Conservation (phyloP, 2,329 filamentous ascomycete species). For the Fusarium succisae region DNA sequence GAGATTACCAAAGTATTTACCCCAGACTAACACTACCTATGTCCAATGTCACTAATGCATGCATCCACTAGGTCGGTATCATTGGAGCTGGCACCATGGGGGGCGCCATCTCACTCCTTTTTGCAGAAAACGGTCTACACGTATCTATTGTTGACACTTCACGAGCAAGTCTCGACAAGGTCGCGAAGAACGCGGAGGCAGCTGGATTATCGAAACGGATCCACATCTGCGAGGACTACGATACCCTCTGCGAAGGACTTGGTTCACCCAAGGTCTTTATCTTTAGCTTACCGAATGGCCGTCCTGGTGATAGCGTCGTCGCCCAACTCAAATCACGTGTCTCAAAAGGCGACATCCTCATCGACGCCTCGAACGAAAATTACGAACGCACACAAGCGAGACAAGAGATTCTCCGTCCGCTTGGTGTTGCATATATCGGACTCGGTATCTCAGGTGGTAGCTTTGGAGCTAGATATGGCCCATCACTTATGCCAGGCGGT, state of each 20-base stretch:
- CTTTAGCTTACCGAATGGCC: conserved; percentile 31
- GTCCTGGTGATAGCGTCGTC: conserved; percentile 11
- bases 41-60: background rate
- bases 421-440: conserved; percentile 72
- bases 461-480: conserved; percentile 71
- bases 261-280: conserved; percentile 25
- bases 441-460: conserved; percentile 76
- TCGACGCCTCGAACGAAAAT: conserved; percentile 76
- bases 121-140: conserved; percentile 9
- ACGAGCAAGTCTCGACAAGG: conserved; percentile 3
- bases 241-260: conserved; percentile 19
- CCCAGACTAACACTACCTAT: background rate
- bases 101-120: conserved; percentile 6
- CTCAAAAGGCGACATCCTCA: conserved; percentile 69
- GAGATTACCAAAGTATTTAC: conserved; percentile 10
- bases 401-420: conserved; percentile 64
- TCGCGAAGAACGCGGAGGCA: background rate
- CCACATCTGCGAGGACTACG: conserved; percentile 18
- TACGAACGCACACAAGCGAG: conserved; percentile 71
- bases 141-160: conserved; percentile 5
- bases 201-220: conserved; percentile 8
- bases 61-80: conserved; percentile 6
- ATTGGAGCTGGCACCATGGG: conserved; percentile 22
- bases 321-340: conserved; percentile 53
- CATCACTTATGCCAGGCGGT: conserved; percentile 73